Conservation (phyloP, 371 early-diverging fungal species). For the Encephalitozoon hellem region DNA sequence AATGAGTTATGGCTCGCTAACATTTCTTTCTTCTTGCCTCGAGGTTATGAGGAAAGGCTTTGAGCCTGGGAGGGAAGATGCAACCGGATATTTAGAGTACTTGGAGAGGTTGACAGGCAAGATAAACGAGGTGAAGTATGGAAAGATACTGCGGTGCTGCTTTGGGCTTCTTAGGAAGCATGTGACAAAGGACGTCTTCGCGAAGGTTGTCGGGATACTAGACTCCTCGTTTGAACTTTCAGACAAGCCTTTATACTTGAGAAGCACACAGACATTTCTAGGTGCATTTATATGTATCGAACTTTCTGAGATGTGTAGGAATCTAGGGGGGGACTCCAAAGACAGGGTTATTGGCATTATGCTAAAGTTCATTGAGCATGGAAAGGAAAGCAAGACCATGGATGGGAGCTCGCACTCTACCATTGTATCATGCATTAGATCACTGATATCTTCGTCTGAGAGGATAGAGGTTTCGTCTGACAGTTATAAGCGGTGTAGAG, state of each 20-base stretch:
- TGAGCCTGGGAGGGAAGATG: neutral
- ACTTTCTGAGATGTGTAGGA: slow-evolving; percentile 33
- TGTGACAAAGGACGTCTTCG: slow-evolving; percentile 60
- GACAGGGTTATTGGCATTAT: slow-evolving; percentile 25
- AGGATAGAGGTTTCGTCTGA: neutral
- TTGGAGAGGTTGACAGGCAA: slow-evolving; percentile 15
- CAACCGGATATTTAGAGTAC: slow-evolving; percentile 42
- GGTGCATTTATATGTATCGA: slow-evolving; percentile 37
- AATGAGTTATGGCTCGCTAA: slow-evolving; percentile 35
- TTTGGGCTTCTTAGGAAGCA: slow-evolving; percentile 91
- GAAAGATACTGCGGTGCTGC: slow-evolving; percentile 84
- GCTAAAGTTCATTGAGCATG: slow-evolving; percentile 42
- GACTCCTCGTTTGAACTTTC: neutral
- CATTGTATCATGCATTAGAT: slow-evolving; percentile 17
- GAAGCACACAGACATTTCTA: slow-evolving; percentile 46
- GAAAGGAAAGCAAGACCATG: slow-evolving; percentile 19
- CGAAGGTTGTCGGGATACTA: slow-evolving; percentile 11
- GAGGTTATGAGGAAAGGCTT: neutral
- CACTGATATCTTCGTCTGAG: neutral
- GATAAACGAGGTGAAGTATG: slow-evolving; percentile 69
- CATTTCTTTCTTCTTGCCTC: slow-evolving; percentile 32
- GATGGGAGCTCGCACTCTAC: slow-evolving; percentile 51
- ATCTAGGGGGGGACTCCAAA: neutral
- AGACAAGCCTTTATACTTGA: slow-evolving; percentile 16
- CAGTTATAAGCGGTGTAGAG: neutral